A percentile compares a stretch with the other conserved stretches of the same genome.
phyloP scores from a whole-genome alignment of 192 early-diverging fungal species.

The Hyaloraphidium curvatum region DNA sequence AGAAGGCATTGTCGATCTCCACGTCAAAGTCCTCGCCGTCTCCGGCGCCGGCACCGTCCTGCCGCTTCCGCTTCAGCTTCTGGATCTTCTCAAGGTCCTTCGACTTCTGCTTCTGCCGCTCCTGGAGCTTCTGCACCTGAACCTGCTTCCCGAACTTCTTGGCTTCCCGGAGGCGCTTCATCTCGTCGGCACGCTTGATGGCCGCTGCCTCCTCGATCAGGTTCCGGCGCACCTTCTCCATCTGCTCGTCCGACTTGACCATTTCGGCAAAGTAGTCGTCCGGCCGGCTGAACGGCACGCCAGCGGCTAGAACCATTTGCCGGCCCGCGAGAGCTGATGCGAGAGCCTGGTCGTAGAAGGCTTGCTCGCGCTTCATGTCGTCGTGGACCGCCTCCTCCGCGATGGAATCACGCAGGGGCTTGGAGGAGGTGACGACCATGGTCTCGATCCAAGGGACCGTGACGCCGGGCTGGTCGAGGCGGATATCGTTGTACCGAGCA shows the following conservation, averaged over 20 bases:
- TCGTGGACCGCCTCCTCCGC: slow-evolving; percentile 42
- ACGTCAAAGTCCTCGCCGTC: slow-evolving; percentile 25
- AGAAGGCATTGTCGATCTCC: slow-evolving; percentile 13
- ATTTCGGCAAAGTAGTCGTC: slow-evolving; percentile 96
- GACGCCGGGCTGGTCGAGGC: neutral
- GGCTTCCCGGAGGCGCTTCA: slow-evolving; percentile 66
- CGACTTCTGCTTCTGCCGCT: slow-evolving; percentile 70
- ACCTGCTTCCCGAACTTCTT: slow-evolving; percentile 88
- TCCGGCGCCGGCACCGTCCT: slow-evolving; percentile 10
- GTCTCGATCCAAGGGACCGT: slow-evolving; percentile 29
- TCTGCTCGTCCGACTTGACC: slow-evolving; percentile 92
- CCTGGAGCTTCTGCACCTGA: slow-evolving; percentile 74
- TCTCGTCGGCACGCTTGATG: slow-evolving; percentile 65
- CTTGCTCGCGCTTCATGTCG: slow-evolving; percentile 81
- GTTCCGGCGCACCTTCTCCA: slow-evolving; percentile 70
- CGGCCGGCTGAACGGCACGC: slow-evolving; percentile 65
- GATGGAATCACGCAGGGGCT: slow-evolving; percentile 10
- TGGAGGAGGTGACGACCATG: slow-evolving; percentile 16
- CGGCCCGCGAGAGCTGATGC: slow-evolving; percentile 50
- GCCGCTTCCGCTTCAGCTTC: slow-evolving; percentile 63
- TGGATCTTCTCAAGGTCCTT: slow-evolving; percentile 83
- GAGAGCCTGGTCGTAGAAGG: slow-evolving; percentile 83
- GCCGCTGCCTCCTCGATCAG: slow-evolving; percentile 64
- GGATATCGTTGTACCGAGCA: neutral
- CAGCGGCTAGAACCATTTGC: slow-evolving; percentile 32